Percentiles rank a stretch among this genome's conserved stretches.
Evolutionary conservation across 768 basidiomycete species (phyloP).

Genomic region (Suillus occidentalis): DNA sequence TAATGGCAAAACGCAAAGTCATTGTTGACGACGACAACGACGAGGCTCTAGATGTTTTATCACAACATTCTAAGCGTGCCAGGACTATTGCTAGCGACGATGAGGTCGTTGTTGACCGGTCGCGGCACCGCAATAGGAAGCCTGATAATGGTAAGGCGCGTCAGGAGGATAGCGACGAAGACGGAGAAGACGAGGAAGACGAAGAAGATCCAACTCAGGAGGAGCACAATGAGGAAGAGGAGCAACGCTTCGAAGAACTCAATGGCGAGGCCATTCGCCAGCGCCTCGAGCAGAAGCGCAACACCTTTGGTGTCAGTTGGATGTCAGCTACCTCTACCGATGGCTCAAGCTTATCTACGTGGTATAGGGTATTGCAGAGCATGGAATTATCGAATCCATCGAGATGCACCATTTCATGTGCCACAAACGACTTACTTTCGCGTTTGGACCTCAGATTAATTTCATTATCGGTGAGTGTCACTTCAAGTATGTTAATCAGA

Average conservation of each 20-base stretch:
- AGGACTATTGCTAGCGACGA: conserved; percentile 43
- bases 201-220: conserved; percentile 37
- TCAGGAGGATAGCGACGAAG: conserved; percentile 30
- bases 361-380: conserved; percentile 71
- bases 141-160: conserved; percentile 32
- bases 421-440: conserved; percentile 79
- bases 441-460: conserved; percentile 92
- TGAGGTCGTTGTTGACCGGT: conserved; percentile 18
- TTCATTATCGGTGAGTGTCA: conserved; percentile 81
- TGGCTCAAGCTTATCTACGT: not conserved
- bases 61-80: conserved; percentile 44
- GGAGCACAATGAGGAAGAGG: conserved; percentile 50
- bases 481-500: not conserved
- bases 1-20: conserved; percentile 59
- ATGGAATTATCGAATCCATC: conserved; percentile 84
- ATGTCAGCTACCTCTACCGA: conserved; percentile 38
- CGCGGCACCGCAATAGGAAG: conserved; percentile 26
- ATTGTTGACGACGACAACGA: conserved; percentile 43
- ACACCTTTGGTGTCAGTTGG: conserved; percentile 43
- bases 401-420: conserved; percentile 97
- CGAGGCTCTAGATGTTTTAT: conserved; percentile 27
- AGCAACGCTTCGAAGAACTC: conserved; percentile 64
- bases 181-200: conserved; percentile 24
- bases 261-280: conserved; percentile 57
- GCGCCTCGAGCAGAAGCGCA: conserved; percentile 46